Percentiles rank a stretch among this genome's conserved stretches.
These are phyloP conservation scores for Fraxinus angustifolia DNA, from an alignment of 305 asterid genomes.

Conservation along the genomic window DNA sequence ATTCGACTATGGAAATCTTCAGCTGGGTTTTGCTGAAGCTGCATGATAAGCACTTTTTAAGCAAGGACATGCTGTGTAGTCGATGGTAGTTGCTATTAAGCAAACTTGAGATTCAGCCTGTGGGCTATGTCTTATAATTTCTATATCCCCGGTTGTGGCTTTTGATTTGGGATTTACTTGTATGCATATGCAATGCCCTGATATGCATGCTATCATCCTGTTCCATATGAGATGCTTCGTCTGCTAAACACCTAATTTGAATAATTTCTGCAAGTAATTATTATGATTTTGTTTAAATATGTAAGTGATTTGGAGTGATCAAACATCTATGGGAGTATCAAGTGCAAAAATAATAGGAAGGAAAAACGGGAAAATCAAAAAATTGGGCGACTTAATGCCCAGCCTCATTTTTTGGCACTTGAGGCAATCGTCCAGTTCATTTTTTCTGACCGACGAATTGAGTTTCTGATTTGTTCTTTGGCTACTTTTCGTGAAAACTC, in stretches of 20 bases:
- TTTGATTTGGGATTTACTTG: not conserved
- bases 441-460: too few species aligned
- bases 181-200: not conserved
- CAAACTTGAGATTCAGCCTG: not conserved
- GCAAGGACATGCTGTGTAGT: not conserved
- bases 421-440: too few species aligned
- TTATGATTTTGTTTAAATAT: too few species aligned
- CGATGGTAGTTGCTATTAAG: not conserved
- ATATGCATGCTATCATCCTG: not conserved
- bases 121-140: constrained; percentile 1
- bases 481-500: too few species aligned
- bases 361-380: too few species aligned
- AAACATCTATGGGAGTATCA: too few species aligned
- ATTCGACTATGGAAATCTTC: constrained; percentile 78
- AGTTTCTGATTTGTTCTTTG: too few species aligned
- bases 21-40: constrained; percentile 77
- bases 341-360: too few species aligned
- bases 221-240: not conserved
- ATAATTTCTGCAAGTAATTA: not conserved
- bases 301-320: too few species aligned
- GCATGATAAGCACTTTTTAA: constrained; percentile 33
- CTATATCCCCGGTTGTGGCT: not conserved
- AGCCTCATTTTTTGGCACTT: too few species aligned
- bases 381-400: too few species aligned
- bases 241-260: not conserved